Percentiles rank a stretch among this genome's conserved stretches.
phyloP scores from a whole-genome alignment of 1,284 basidiomycete genomes.

The Ceratobasidium papillatum region DNA sequence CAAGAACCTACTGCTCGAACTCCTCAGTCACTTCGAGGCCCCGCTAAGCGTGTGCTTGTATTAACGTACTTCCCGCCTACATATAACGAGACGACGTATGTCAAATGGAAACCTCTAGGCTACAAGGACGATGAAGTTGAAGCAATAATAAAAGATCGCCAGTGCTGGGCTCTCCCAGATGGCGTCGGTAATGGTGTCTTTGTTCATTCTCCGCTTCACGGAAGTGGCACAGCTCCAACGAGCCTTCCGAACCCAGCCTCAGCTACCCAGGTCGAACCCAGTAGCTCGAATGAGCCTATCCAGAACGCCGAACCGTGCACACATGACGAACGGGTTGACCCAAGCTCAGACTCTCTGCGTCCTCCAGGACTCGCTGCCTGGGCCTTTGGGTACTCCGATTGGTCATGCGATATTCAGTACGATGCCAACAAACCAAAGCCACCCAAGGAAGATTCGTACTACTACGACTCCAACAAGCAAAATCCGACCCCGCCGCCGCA shows the following conservation, averaged over 20 bases:
- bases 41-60: slow-evolving; percentile 4
- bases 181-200: background rate
- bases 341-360: slow-evolving; percentile 49
- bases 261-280: slow-evolving; percentile 47
- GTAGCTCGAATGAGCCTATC: slow-evolving; percentile 48
- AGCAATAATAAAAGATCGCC: background rate
- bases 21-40: background rate
- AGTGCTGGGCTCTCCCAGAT: slow-evolving; percentile 15
- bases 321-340: slow-evolving; percentile 52
- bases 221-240: slow-evolving; percentile 53
- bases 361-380: slow-evolving; percentile 50
- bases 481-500: background rate
- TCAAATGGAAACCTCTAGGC: background rate
- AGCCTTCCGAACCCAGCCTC: slow-evolving; percentile 48
- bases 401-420: slow-evolving; percentile 53
- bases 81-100: background rate
- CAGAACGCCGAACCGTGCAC: slow-evolving; percentile 51
- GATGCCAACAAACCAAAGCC: background rate
- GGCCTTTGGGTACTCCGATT: slow-evolving; percentile 57
- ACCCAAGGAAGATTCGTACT: background rate
- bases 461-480: too few species aligned
- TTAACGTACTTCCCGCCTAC: slow-evolving; percentile 6
- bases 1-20: background rate
- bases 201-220: slow-evolving; percentile 49
- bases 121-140: background rate